Evolutionary conservation across 2,329 filamentous ascomycete species (phyloP).

Genomic region (Grosmannia serpens): DNA sequence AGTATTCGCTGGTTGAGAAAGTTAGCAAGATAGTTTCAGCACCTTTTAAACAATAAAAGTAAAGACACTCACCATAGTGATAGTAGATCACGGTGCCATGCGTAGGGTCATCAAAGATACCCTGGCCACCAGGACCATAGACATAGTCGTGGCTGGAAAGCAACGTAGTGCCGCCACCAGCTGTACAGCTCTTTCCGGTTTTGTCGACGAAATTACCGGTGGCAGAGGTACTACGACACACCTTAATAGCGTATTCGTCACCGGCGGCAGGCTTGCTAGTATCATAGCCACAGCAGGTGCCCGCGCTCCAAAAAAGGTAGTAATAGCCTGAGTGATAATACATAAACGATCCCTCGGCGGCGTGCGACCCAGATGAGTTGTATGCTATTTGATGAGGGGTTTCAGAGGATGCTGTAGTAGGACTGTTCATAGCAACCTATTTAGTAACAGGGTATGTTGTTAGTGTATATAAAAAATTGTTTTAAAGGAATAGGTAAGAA

Average conservation of each 20-base stretch:
- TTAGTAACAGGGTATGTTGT: too few relatives aligned
- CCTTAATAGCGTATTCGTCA: slow-evolving; percentile 52
- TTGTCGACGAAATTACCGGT: slow-evolving; percentile 47
- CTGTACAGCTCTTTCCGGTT: slow-evolving; percentile 37
- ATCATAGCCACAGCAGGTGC: slow-evolving; percentile 50
- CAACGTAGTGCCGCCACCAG: slow-evolving; percentile 46
- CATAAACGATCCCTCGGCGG: slow-evolving; percentile 45
- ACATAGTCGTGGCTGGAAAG: slow-evolving; percentile 43
- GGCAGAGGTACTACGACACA: slow-evolving; percentile 42
- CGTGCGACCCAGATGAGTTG: slow-evolving; percentile 9
- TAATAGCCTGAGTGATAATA: slow-evolving; percentile 39
- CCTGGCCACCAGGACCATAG: slow-evolving; percentile 53
- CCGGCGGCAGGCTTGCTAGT: slow-evolving; percentile 37
- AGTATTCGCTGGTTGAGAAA: background rate
- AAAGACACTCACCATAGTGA: slow-evolving; percentile 22
- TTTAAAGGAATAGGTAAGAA: too few relatives aligned
- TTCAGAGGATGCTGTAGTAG: slow-evolving; percentile 16
- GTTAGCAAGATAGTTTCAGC: background rate
- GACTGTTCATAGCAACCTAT: slow-evolving; percentile 25
- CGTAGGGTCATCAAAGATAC: slow-evolving; percentile 37
- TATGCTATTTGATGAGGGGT: slow-evolving; percentile 27
- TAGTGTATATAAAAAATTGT: too few relatives aligned
- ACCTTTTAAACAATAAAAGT: background rate
- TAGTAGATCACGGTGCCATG: slow-evolving; percentile 49
- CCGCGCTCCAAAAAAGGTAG: slow-evolving; percentile 53